Percentiles rank a stretch among this genome's conserved stretches.
phyloP scores from a whole-genome alignment of 306 rosid species.

The Sesbania bispinosa region DNA sequence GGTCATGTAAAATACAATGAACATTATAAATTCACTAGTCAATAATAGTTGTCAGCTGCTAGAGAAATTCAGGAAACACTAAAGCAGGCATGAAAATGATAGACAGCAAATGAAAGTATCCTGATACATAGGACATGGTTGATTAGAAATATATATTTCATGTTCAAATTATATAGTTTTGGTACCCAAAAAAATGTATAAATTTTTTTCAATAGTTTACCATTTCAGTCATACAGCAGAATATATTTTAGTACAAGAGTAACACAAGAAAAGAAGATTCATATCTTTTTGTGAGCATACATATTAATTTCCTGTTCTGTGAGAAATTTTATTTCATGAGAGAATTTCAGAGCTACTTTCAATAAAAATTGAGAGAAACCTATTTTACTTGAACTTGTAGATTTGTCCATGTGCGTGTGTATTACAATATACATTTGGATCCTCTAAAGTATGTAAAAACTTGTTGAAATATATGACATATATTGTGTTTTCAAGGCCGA shows the following conservation, averaged over 20 bases:
- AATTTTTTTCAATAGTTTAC: neutral
- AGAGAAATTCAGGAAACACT: neutral
- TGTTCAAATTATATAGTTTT: neutral
- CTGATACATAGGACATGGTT: neutral
- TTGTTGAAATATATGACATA: neutral
- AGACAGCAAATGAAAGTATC: neutral
- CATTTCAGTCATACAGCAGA: neutral
- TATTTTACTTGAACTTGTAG: neutral
- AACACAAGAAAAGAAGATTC: neutral
- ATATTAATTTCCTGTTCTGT: neutral
- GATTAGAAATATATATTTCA: conserved; percentile 6
- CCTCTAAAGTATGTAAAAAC: no score
- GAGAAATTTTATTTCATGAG: neutral
- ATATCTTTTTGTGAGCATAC: neutral
- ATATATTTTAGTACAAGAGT: neutral
- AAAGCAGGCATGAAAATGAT: neutral
- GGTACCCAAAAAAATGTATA: neutral
- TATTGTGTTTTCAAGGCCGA: conserved; percentile 6
- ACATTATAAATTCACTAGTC: neutral
- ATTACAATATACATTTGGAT: neutral
- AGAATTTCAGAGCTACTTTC: neutral
- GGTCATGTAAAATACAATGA: conserved; percentile 5
- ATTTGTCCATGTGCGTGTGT: neutral
- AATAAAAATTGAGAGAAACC: neutral
- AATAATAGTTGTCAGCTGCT: neutral